Evolutionary conservation across 306 rosid species (phyloP), one percentile per base, ranked within the genome.

Genomic region (Quercus aquifolioides): DNA sequence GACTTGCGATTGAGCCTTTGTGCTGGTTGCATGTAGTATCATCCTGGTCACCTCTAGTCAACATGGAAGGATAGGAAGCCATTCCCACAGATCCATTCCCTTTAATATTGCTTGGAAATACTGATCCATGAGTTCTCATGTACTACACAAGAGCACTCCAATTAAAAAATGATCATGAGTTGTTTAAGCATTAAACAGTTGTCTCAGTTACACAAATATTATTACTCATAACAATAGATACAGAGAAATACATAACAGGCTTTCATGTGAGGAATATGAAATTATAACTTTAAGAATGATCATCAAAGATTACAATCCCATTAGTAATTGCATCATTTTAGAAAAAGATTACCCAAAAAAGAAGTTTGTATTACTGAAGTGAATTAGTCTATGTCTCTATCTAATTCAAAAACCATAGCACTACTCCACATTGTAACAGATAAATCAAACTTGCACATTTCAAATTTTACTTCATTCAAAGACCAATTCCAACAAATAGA

Each of bases 121-220:
- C 20, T 3, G 78, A 62, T 21, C 87, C 83, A 62, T 62, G 86
- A 80, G 76, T 78, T 85, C 89, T 87, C 56, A 75, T 71, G 72
- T 77, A 76, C 97, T 92, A 74, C 79, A 88, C 14, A 84, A 74
- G 74, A 70, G 5, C 72, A 74, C 38, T n/a, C 46, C 59, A 73
- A 65, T 75, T 74, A 84, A 52, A 57, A 76, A 77, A 69, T 49
- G 25, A 79, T 71, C 74, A 68, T 9, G 33, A 71, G 43, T 31
- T 52, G 13, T n/a, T 49, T 4, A 70, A 74, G 14, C 55, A 82
- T 65, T 51, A 62, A 75, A 67, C 25, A 71, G 20, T 20, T 1
- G 26, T 74, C 57, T 41, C 78, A 55, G 69, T 55, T 30, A 49
- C 83, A 74, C 10, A 71, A 71, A 33, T 51, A 76, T 71, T 33